Evolutionary conservation across 1,139 yeast genomes (phyloP), one percentile per base, ranked within the genome.

Genomic region (Suhomyces ambrosiae): DNA sequence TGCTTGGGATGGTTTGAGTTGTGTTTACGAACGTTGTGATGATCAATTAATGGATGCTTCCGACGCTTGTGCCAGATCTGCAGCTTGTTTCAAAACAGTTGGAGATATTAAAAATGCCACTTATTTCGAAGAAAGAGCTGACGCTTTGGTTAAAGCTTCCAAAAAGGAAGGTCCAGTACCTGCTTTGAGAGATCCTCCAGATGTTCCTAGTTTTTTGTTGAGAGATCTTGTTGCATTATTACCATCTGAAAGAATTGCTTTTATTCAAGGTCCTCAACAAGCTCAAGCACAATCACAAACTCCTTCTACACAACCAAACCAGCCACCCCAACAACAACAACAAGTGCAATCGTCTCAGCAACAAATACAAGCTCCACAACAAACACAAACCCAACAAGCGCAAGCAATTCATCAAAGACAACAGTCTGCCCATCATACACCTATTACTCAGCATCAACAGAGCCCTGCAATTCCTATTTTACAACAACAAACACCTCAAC

Each of bases 1-100:
- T 7, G 82, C 84, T 0, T 79, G 85, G 85, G 82, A 79, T 50
- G 85, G 85, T 0, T 58, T 79, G 30, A 67, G 77, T 34, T 76
- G 82, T 54, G 83, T 79, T n/a, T 79, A 79, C 49, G 84, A 79
- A 50, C 61, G 82, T 16, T 78, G 84, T 50, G 82, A 78, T 41
- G 79, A 75, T 47, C 84, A 79, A 50, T 61, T 74, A 18, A 62
- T 65, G 48, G 85, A 79, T 53, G 82, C 84, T 1, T 70, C 79
- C 0, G 83, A 77, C 51, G 83, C 84, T 3, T 76, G 81, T 47
- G 49, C 60, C 15, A 59, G 83, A 32, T 75, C 82, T 2, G 73
- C 79, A 0, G 57, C 64, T 10, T 76, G 80, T 47, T 77, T 68
- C 51, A 64, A 66, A 42, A 60, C 68, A 2, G 71, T 75, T 34